Evolutionary conservation across 2,329 filamentous ascomycete species (phyloP), one percentile per base, ranked within the genome.

Genomic region (Coniosporium tulheliwenetii): DNA sequence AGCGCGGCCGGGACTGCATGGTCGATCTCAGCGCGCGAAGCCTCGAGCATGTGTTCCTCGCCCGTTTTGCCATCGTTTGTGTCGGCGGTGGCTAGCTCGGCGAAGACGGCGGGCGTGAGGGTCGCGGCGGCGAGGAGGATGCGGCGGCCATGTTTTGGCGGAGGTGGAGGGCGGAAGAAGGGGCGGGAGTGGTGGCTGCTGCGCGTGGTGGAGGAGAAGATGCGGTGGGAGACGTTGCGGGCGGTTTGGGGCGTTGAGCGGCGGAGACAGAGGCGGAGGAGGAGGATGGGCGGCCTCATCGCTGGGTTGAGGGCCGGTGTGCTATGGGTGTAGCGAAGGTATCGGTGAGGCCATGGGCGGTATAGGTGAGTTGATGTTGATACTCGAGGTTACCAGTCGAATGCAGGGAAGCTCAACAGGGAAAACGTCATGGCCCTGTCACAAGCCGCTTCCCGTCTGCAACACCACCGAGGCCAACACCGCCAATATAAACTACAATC

Each of bases 21-120:
- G 42, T 69, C 69, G 31, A 94, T 75, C 63, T 95, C 89, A 41
- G 77, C 66, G 35, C 83, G 69, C 32, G 87, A 95, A 2, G 71
- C 76, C 56, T 86, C 75, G 10, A 95, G 72, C 89, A 95, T 95
- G 48, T 85, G 81, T 60, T 73, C 73, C 62, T 95, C 87, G 19
- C 76, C 75, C 2, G 87, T 94, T 53, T 81, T 69, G 19, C 63
- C 64, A 49, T 66, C 60, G 15, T 63, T 57, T 41, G 59, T 58
- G 36, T 60, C 56, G 10, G 55, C 56, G 26, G 68, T 60, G 38
- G 69, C 67, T 36, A 79, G 60, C 41, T 71, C 63, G 33, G 81
- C 67, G 46, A 79, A 77, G 1, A 70, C 73, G 5, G 66, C 69
- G 0, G 76, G 73, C 16, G 66, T 71, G 39, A 79, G 57, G 5